Evolutionary conservation across 1,284 basidiomycete species (phyloP), one percentile per base, ranked within the genome.

Genomic region (Cutaneotrichosporon spelunceum): DNA sequence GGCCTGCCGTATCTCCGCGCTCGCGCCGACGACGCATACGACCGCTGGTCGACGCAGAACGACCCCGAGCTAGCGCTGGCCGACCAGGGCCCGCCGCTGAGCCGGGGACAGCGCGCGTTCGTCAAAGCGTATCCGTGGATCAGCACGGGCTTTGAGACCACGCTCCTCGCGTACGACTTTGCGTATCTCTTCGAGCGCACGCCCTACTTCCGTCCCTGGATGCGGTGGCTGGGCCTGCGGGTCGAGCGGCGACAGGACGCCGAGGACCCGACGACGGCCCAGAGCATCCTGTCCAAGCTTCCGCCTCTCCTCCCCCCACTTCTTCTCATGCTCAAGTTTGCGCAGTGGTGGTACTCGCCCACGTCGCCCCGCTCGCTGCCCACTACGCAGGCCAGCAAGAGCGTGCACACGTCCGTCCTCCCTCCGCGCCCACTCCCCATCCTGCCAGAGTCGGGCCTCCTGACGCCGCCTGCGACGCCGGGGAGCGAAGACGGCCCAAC

Each of bases 281-380:
- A 50, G 47, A 59, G 53, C 8, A 44, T 61, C 21, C 53, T 59
- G 11, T 63, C 68, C 13, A 59, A 64, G 33, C 63, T 77, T 26
- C 74, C 72, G 26, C 70, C 73, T 2, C 68, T 95, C 50, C 83
- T 94, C 16, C 84, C 96, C 2, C 90, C 90, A 4, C 88, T 92
- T 36, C 94, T 99, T 64, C 96, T 99, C 78, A 89, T 93, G 75
- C 85, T 99, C 82, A 97, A 96, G 79, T 95, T 99, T 78, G 83
- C 97, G 33, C 93, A 99, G 79, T 99, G 96, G 94, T 99, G 96
- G 94, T 99, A 98, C 78, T 95, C 93, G 19, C 91, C 94, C 10
- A 85, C 86, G 30, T 97, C 94, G 3, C 93, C 94, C n/a, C 88
- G 90, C 55, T 84, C 87, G 42, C 84, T 87, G 21, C 77, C 90